Evolutionary conservation across 1,284 basidiomycete genomes (phyloP), one percentile per base, ranked within the genome.

Genomic region (Melanopsichium pennsylvanicum): DNA sequence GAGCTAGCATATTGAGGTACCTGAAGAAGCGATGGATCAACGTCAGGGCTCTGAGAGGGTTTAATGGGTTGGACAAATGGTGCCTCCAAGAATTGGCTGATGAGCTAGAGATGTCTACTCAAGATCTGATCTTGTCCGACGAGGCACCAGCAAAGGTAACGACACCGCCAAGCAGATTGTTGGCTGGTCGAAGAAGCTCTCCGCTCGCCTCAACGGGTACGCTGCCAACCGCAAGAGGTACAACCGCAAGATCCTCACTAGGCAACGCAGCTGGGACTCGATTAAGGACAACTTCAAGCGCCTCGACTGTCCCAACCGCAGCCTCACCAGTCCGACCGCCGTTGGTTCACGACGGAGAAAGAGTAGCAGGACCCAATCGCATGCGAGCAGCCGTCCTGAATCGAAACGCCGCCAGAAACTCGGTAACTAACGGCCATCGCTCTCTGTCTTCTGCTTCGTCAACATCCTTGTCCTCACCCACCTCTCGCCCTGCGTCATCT

Each of bases 1-100:
- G 76, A 10, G 44, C 23, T 2, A 69, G 60, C 43, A 54, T 76
- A 32, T 26, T 78, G 25, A 45, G 62, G 13, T 78, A 74, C 40
- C 54, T 78, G 31, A 57, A 68, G 43, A 73, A 66, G 39, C 38
- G 76, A 23, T 95, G 91, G 92, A 81, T 89, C 50, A 85, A 84
- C n/a, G 86, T 93, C 29, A 85, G 89, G 15, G 86, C 89, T 49
- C 87, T 88, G 36, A 86, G 87, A n/a, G 91, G 90, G 0, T 95
- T 97, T 74, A 87, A 90, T 39, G 81, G 82, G 5, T 83, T 97
- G 18, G 90, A 95, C 42, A 85, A 86, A 6, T 95, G 92, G 92
- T 88, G 89, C 1, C 81, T 94, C 51, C 89, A 92, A 77, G 94
- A 97, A 88, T 91, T 93, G 66, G 63, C 70, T 5, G 69, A 73